Evolutionary conservation across 805 yeast species (phyloP).

Genomic region (Spencermartinsiella europaea): DNA sequence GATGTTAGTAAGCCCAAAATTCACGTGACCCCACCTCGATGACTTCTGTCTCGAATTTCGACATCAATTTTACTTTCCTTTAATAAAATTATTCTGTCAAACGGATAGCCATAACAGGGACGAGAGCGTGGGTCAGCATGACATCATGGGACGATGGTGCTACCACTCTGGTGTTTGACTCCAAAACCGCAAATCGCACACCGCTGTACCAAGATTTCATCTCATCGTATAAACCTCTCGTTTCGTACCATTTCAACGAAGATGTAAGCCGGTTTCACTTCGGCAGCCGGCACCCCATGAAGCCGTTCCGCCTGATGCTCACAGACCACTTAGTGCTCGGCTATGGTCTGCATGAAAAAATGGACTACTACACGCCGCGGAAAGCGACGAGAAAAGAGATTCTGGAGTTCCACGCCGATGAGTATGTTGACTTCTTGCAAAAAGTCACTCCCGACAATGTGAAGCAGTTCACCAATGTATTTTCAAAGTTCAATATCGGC

Average conservation of each 20-base stretch:
- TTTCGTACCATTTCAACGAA: constrained; percentile 85
- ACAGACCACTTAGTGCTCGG: constrained; percentile 87
- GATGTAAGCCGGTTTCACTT: constrained; percentile 77
- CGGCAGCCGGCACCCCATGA: constrained; percentile 97
- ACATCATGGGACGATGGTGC: constrained; percentile 11
- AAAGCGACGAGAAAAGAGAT: constrained; percentile 79
- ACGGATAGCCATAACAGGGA: no score
- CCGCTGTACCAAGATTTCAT: constrained; percentile 46
- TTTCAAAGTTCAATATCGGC: constrained; percentile 78
- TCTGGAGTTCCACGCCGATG: constrained; percentile 77
- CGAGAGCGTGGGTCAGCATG: neutral
- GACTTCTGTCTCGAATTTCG: no score
- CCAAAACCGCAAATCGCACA: constrained; percentile 36
- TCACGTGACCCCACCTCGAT: no score
- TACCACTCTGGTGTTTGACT: constrained; percentile 39
- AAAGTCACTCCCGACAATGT: constrained; percentile 72
- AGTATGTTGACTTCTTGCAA: constrained; percentile 72
- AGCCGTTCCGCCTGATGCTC: constrained; percentile 87
- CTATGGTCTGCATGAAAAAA: constrained; percentile 77
- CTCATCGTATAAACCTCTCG: constrained; percentile 35
- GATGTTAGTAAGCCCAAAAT: no score
- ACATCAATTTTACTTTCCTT: no score
- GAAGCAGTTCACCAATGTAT: constrained; percentile 42
- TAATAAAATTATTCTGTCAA: no score
- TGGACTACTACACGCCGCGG: constrained; percentile 86